Base-by-base conservation (phyloP, 768 basidiomycete genomes). In the Cyathus striatus region DNA sequence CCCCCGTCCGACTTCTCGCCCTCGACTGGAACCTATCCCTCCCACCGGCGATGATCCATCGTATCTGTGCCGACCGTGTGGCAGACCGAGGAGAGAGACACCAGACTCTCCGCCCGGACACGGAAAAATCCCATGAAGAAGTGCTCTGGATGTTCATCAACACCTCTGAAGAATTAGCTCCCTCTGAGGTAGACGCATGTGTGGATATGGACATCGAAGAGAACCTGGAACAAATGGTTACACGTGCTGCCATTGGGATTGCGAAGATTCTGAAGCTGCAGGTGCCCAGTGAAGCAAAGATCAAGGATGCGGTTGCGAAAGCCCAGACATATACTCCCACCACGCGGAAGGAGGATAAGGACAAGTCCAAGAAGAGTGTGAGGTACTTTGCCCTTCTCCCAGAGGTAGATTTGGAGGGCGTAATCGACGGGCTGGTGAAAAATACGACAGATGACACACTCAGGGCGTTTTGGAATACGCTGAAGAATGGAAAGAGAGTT, bases 81-180 rank as follows among this genome's bases (percentile, higher is more conserved):
- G 54, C 75, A 4, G 45, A 50, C 13, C 84, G 96, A 4, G 96
- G 95, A 0, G 75, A 79, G 3, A 88, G 86, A 48, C 96, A 99
- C 66, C 87, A 97, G 58, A 76, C 78, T 0, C 76, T 99, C 1
- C 79, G 74, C 26, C 81, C 83, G 0, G 79, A 83, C 48, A 40
- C 42, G 4, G 43, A 57, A 13, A 75, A 73, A 42, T 53, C 62
- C 21, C 89, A 98, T 61, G 93, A 96, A 61, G 70, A 77, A 4
- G 77, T 94, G 16, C 61, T 98, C n/a, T 82, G 83, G 80, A 71
- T 69, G 62, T 98, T 99, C 66, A 64, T 98, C 41, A 66, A 63
- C 20, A 48, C 64, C n/a, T 59, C 68, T 0, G 79, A 93, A 49
- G 73, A 78, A 49, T 80, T 97, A 6, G 61, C 72, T 4, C 39